Evolutionary conservation across 2,329 filamentous ascomycete species (phyloP).

Genomic region (Penicillium capsulatum): DNA sequence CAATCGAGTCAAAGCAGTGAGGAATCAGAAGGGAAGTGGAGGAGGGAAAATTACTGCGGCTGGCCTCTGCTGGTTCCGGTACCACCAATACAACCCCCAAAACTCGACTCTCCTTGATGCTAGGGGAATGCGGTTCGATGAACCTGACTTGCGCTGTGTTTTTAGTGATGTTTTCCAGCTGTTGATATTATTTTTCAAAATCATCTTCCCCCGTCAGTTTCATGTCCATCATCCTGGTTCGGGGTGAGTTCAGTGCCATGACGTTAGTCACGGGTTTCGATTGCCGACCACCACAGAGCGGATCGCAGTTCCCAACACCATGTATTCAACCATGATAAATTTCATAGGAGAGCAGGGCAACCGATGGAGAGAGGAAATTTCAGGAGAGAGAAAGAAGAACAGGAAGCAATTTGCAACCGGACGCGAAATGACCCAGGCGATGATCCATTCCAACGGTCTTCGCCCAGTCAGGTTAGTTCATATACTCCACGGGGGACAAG

Average conservation of each 20-base stretch:
- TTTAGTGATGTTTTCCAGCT: too few relatives aligned
- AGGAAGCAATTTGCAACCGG: slow-evolving; percentile 3
- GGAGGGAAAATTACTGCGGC: slow-evolving; percentile 22
- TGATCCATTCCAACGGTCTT: slow-evolving; percentile 27
- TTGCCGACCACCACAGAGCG: background rate
- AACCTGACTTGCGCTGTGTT: too few relatives aligned
- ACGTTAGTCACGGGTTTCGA: slow-evolving; percentile 13
- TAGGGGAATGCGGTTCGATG: background rate
- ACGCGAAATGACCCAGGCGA: slow-evolving; percentile 11
- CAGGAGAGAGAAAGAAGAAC: slow-evolving; percentile 4
- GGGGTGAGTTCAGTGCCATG: slow-evolving; percentile 7
- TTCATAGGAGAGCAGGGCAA: too few relatives aligned
- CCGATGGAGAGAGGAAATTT: background rate
- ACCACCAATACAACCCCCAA: slow-evolving; percentile 8
- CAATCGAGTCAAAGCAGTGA: slow-evolving; percentile 16
- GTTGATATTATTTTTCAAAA: too few relatives aligned
- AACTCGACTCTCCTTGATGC: background rate
- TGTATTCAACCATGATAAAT: too few relatives aligned
- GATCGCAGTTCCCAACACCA: too few relatives aligned
- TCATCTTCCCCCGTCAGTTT: background rate
- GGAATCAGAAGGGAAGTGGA: slow-evolving; percentile 24
- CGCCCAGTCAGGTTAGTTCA: slow-evolving; percentile 25
- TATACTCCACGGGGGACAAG: slow-evolving; percentile 16
- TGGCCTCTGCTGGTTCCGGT: background rate
- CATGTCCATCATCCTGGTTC: background rate